Evolutionary conservation across 768 basidiomycete genomes (phyloP), one percentile per base, ranked within the genome.

Genomic region (Tubosaeta sp.): DNA sequence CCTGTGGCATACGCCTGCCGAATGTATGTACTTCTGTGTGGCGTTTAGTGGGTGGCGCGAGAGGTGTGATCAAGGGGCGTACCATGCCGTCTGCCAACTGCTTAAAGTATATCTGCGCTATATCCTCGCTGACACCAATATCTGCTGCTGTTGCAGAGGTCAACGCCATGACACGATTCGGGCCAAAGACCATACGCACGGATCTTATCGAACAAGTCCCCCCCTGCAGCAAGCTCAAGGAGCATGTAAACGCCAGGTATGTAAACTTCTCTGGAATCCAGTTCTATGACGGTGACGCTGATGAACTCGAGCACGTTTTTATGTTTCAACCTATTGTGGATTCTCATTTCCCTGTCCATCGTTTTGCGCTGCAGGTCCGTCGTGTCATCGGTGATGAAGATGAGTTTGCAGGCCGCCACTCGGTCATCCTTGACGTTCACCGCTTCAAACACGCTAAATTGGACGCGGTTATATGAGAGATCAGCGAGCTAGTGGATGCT

Each of bases 191-290:
- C 12, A 58, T 46, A 68, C 87, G 39, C 63, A 95, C 95, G 90
- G 47, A 99, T 99, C 75, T 97, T 99, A 70, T 99, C 97, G 67
- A 99, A 99, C 31, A 99, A 72, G 69, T 98, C 97, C 0, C 97
- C 97, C 19, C 94, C 95, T 1, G 84, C 84, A 0, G 95, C 97
- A 32, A 95, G 74, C 67, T 98, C 97, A 62, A 99, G 72, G 17
- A 97, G 72, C 79, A 99, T 91, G 65, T 97, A 99, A 19, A 93
- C 78, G 0, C 89, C 95, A 0, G 92, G 88, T 0, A 85, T 70
- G 63, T 85, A 94, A 34, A 73, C 59, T 46, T 74, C 65, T 33
- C 71, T 71, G 38, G 81, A 78, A 54, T 83, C 80, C 16, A 71
- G 65, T 57, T 94, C 91, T 0, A 93, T 85, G 3, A 90, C 72